Evolutionary conservation across 441 rosid species (phyloP), one percentile per base, ranked within the genome.

Genomic region (Capsella rubella): DNA sequence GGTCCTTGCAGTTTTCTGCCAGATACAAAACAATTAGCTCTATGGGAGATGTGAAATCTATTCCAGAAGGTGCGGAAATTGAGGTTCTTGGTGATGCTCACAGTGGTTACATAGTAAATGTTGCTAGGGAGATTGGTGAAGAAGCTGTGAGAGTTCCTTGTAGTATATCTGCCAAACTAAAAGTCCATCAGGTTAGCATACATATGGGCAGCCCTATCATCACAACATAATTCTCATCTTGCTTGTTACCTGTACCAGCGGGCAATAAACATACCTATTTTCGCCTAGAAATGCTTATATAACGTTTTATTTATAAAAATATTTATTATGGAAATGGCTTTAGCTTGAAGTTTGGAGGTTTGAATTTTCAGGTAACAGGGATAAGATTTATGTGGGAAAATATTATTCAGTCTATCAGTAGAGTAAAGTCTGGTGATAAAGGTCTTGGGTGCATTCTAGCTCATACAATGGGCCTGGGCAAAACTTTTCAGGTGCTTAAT

Each of bases 381-480:
- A 94, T 96, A 64, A 85, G 99, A 78, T 96, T 96, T 82, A 84
- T 96, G 89, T 96, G 99, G 99, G 99, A 96, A 87, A 96, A 96
- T 78, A 91, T 96, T 64, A 80, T 94, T 64, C 99, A 96, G 85
- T 90, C 99, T 73, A 83, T 90, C 81, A 84, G 80, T 68, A 92
- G 84, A 80, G 92, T 88, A 69, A 96, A 82, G 84, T 89, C 96
- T 64, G 99, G 99, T 66, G 99, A 94, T 80, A 94, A 83, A 79
- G 99, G 99, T 75, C 97, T 96, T 64, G 99, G 99, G 57, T 96
- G 99, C 87, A 96, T 96, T 84, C 82, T 96, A 80, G 99, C 99
- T 62, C 99, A 96, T 79, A 96, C 97, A 68, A 96, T 96, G 99
- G 99, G 99, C 73, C 97, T 96, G 47, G 99, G 99, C 56, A 96